Conservation (phyloP, 2,329 filamentous ascomycete species). For the Teratosphaeria destructans region DNA sequence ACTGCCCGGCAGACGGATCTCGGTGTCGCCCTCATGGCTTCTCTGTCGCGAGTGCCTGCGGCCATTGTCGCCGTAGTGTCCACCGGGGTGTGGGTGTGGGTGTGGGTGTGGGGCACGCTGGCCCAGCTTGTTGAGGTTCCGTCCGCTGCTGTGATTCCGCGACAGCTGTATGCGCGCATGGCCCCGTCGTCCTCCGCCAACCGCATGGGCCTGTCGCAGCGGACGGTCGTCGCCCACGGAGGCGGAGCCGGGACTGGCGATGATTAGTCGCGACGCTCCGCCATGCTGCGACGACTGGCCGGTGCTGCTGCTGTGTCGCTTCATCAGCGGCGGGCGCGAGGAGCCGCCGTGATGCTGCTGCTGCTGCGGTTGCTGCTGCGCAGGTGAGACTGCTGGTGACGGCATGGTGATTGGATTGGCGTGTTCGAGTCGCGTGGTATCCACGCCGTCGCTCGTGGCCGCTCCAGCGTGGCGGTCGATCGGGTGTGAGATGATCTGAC, state of each 20-base stretch:
- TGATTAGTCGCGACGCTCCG: slow-evolving; percentile 2
- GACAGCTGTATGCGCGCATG: slow-evolving; percentile 24
- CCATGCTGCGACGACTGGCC: slow-evolving; percentile 9
- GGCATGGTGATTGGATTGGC: not conserved
- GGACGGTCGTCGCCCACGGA: slow-evolving; percentile 12
- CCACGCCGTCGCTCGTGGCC: not conserved
- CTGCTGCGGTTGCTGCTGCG: not conserved
- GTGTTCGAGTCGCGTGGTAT: not conserved
- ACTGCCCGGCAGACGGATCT: slow-evolving; percentile 24
- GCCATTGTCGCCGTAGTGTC: slow-evolving; percentile 9
- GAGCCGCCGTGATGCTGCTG: not conserved
- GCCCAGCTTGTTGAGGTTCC: slow-evolving; percentile 21
- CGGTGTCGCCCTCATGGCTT: slow-evolving; percentile 23
- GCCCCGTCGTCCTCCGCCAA: slow-evolving; percentile 9
- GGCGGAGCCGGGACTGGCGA: slow-evolving; percentile 16
- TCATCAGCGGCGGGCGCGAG: slow-evolving; percentile 17
- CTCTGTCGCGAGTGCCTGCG: slow-evolving; percentile 16
- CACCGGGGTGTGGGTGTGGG: slow-evolving; percentile 5
- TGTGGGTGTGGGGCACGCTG: slow-evolving; percentile 8
- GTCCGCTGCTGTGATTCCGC: slow-evolving; percentile 23
- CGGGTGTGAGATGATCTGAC: not conserved
- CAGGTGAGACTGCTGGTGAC: not conserved
- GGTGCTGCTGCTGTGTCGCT: slow-evolving; percentile 20
- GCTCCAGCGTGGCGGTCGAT: not conserved
- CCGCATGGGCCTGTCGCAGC: slow-evolving; percentile 11